Evolutionary conservation across 2,329 filamentous ascomycete genomes (phyloP).

Genomic region (Microsporum audouinii): DNA sequence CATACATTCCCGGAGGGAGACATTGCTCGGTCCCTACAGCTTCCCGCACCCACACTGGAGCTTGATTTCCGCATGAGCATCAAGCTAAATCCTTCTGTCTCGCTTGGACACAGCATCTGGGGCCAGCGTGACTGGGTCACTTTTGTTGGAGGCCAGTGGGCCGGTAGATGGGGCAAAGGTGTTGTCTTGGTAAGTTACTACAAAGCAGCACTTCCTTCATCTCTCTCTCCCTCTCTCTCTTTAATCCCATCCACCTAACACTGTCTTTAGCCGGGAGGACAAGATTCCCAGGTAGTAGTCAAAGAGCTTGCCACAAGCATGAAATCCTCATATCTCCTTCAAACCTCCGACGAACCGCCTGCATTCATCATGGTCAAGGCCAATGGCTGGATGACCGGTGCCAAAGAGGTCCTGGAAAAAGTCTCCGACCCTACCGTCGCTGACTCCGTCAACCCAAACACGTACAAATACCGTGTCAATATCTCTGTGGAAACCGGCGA

Average conservation of each 20-base stretch:
- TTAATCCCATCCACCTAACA: not conserved
- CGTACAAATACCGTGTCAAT: conserved; percentile 40
- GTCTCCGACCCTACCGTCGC: conserved; percentile 34
- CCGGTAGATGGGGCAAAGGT: conserved; percentile 42
- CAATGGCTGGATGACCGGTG: conserved; percentile 39
- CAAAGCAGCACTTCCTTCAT: not conserved
- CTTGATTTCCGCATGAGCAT: conserved; percentile 44
- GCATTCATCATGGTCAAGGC: conserved; percentile 39
- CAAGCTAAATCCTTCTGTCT: conserved; percentile 41
- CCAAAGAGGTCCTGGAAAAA: conserved; percentile 40
- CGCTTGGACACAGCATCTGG: conserved; percentile 37
- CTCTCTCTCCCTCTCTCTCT: not conserved
- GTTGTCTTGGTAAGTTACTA: conserved; percentile 35
- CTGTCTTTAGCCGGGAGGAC: conserved; percentile 35
- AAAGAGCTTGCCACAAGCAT: conserved; percentile 38
- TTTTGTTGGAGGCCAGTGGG: conserved; percentile 42
- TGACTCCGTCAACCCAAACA: conserved; percentile 38
- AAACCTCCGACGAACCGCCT: conserved; percentile 41
- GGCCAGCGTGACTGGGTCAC: conserved; percentile 43
- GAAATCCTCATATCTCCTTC: conserved; percentile 37
- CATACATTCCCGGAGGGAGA: conserved; percentile 42
- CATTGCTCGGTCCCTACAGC: conserved; percentile 37
- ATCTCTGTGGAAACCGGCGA: conserved; percentile 41
- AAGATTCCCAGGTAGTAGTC: conserved; percentile 40
- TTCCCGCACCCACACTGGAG: conserved; percentile 38